phyloP scores from a whole-genome alignment of 148 eudicot genomes.

The Cornus florida region DNA sequence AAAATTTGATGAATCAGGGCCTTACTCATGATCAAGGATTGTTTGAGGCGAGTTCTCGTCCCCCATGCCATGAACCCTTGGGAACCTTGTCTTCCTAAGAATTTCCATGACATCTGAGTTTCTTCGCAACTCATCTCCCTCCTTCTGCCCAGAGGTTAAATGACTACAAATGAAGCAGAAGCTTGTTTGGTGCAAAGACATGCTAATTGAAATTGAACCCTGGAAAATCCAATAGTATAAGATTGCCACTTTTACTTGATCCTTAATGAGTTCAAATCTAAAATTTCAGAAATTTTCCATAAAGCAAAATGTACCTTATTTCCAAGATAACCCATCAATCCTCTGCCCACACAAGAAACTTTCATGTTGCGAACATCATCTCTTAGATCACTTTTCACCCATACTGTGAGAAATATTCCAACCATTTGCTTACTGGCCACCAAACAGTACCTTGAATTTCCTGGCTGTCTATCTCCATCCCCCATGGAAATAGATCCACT shows the following conservation, averaged over 20 bases:
- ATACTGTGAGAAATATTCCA: conserved; percentile 84
- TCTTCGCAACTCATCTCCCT: conserved; percentile 91
- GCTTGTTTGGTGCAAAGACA: conserved; percentile 94
- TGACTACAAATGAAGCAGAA: conserved; percentile 97
- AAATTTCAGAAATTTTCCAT: neutral
- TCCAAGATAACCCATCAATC: conserved; percentile 98
- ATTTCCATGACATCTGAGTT: conserved; percentile 97
- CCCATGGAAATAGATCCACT: conserved; percentile 47
- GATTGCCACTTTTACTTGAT: neutral
- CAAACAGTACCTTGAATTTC: conserved; percentile 71
- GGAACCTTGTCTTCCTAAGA: conserved; percentile 85
- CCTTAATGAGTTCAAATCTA: neutral
- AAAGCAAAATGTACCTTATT: conserved; percentile 65
- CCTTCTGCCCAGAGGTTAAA: conserved; percentile 91
- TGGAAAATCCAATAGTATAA: conserved; percentile 34
- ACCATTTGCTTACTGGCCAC: conserved; percentile 99
- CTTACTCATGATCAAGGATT: conserved; percentile 92
- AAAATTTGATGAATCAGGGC: neutral
- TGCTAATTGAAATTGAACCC: conserved; percentile 99
- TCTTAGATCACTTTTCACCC: conserved; percentile 84
- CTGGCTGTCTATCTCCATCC: conserved; percentile 49
- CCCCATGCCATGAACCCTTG: conserved; percentile 58
- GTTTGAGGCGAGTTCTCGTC: conserved; percentile 76
- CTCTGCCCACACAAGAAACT: conserved; percentile 97
- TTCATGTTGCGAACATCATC: conserved; percentile 79